A percentile compares a stretch with the other conserved stretches of the same genome.
These are phyloP conservation scores for Flaveria trinervia DNA, from an alignment of 129 eudicot species.

Conservation along the genomic window DNA sequence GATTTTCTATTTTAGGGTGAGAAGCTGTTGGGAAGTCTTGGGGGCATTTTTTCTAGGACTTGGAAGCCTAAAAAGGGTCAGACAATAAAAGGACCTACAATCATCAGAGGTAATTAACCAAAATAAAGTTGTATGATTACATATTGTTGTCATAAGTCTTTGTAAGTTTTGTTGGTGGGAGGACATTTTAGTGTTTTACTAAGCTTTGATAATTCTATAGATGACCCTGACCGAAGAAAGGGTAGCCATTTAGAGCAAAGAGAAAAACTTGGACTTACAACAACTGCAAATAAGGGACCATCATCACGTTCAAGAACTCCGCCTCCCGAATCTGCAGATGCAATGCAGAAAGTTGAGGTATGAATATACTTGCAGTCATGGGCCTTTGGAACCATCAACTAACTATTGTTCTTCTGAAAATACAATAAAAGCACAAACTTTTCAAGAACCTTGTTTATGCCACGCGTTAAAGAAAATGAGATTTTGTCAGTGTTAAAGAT, in stretches of 20 bases:
- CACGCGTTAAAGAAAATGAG: background rate
- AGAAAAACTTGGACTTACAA: slow-evolving; percentile 72
- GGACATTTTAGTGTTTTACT: slow-evolving; percentile 14
- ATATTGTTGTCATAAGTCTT: slow-evolving; percentile 13
- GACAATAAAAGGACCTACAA: slow-evolving; percentile 66
- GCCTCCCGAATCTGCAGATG: slow-evolving; percentile 69
- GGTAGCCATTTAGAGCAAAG: slow-evolving; percentile 92
- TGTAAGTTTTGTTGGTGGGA: slow-evolving; percentile 12
- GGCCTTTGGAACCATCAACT: background rate
- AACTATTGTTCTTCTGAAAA: background rate
- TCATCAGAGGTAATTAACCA: slow-evolving; percentile 56
- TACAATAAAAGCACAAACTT: background rate
- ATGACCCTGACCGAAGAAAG: slow-evolving; percentile 74
- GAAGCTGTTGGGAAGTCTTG: slow-evolving; percentile 98
- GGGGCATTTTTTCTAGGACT: slow-evolving; percentile 90
- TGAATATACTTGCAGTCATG: background rate
- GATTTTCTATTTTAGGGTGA: slow-evolving; percentile 60
- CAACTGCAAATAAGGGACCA: slow-evolving; percentile 46
- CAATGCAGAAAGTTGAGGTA: slow-evolving; percentile 89
- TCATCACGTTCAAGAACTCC: slow-evolving; percentile 53
- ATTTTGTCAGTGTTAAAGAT: background rate
- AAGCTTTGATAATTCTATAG: slow-evolving; percentile 39
- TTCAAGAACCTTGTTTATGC: background rate
- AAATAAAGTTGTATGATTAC: background rate
- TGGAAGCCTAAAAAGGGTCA: slow-evolving; percentile 96